phyloP scores from a whole-genome alignment of 345 rosid genomes.

The Atalantia buxifolia region DNA sequence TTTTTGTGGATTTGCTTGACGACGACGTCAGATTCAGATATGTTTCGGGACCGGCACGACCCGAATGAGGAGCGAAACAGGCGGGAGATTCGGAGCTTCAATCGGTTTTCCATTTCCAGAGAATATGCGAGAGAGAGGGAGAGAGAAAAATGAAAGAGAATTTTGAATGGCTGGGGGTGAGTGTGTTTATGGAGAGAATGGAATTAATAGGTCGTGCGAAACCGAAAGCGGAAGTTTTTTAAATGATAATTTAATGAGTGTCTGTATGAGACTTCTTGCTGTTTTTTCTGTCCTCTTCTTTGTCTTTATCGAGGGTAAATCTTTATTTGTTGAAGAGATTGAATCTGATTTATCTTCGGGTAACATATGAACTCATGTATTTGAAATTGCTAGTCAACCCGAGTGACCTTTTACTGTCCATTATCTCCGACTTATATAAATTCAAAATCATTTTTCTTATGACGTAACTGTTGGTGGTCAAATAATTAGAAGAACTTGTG shows the following conservation, averaged over 20 bases:
- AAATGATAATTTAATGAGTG: constrained; percentile 12
- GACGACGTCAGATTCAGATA: constrained; percentile 40
- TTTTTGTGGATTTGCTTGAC: constrained; percentile 36
- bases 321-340: no score
- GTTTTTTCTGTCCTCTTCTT: constrained; percentile 27
- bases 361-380: no score
- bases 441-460: no score
- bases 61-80: constrained; percentile 57
- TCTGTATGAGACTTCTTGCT: constrained; percentile 1
- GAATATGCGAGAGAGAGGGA: not conserved
- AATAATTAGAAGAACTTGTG: no score
- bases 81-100: constrained; percentile 61
- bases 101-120: constrained; percentile 53
- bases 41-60: constrained; percentile 55
- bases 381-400: no score
- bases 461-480: no score
- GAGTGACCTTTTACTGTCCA: no score
- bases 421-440: no score
- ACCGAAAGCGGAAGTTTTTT: constrained; percentile 3
- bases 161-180: not conserved
- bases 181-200: not conserved
- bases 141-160: not conserved
- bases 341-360: no score
- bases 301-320: constrained; percentile 9
- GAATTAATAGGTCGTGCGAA: not conserved